These are phyloP conservation scores for Amoebophrya sp. DNA, from an alignment of 169 alveolate species.

Conservation along the genomic window DNA sequence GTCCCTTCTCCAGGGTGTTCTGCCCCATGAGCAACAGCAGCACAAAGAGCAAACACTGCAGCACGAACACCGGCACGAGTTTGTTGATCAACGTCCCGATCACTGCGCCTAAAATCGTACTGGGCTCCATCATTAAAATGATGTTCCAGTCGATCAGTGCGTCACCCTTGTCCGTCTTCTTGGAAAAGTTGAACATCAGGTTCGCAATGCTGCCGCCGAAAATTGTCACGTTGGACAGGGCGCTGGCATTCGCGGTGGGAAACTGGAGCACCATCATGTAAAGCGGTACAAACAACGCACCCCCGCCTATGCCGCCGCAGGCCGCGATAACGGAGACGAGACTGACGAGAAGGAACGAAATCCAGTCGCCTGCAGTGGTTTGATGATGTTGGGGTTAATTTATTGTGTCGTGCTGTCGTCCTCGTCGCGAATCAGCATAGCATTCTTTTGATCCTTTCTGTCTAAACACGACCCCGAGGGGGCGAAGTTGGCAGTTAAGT, in stretches of 20 bases:
- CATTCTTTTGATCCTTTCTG: no score
- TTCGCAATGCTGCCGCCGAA: constrained; percentile 13
- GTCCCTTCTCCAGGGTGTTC: background rate
- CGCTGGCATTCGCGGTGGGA: background rate
- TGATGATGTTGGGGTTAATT: no score
- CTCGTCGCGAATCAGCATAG: no score
- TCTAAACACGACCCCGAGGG: no score
- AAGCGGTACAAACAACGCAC: background rate
- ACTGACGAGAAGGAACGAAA: background rate
- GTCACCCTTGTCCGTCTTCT: background rate
- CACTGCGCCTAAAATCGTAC: background rate
- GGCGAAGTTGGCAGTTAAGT: no score
- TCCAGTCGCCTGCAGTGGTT: background rate
- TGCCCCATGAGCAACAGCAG: background rate
- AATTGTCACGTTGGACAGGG: background rate
- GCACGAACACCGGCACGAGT: background rate
- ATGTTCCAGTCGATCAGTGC: background rate
- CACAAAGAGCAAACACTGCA: background rate
- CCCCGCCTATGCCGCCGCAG: background rate
- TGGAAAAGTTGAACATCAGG: background rate
- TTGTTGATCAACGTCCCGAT: background rate
- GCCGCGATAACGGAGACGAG: background rate
- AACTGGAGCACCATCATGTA: background rate
- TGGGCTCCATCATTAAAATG: background rate
- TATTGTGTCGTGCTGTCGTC: no score